Percentiles rank a stretch among this genome's conserved stretches.
Conservation (phyloP, 2,329 filamentous ascomycete species). For the Curvularia lunata region DNA sequence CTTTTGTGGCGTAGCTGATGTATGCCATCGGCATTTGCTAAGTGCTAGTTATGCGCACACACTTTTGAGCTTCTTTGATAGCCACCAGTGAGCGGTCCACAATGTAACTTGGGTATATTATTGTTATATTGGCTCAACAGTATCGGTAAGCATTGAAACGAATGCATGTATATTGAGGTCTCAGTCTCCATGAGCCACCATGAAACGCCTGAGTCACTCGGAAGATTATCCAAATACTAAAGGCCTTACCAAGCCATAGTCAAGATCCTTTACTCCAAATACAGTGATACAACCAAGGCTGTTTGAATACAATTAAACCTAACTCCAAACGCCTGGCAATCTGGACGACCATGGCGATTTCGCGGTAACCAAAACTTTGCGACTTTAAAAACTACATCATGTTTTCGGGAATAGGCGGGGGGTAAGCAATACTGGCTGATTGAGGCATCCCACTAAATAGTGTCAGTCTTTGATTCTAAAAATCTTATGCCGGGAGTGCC, state of each 20-base stretch:
- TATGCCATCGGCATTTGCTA: background rate
- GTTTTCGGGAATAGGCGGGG: background rate
- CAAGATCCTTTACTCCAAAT: background rate
- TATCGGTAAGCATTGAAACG: background rate
- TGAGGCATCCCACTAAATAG: background rate
- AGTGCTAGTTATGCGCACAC: background rate
- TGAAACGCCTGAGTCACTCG: background rate
- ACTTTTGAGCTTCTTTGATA: background rate
- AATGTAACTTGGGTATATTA: background rate
- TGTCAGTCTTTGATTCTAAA: background rate
- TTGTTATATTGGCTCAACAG: background rate
- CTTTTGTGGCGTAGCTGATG: background rate
- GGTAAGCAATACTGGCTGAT: background rate
- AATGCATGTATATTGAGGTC: background rate
- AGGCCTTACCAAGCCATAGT: background rate
- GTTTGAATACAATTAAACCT: background rate
- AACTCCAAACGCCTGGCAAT: background rate
- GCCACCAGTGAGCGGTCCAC: background rate
- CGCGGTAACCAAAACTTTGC: background rate
- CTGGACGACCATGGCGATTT: background rate
- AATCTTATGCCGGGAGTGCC: background rate
- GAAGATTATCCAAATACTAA: background rate
- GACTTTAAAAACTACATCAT: background rate
- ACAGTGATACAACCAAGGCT: background rate
- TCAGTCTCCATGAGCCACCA: background rate